Evolutionary conservation across 225 moss, liverwort and hornwort genomes (phyloP).

Genomic region (Takakia lepidozioides): DNA sequence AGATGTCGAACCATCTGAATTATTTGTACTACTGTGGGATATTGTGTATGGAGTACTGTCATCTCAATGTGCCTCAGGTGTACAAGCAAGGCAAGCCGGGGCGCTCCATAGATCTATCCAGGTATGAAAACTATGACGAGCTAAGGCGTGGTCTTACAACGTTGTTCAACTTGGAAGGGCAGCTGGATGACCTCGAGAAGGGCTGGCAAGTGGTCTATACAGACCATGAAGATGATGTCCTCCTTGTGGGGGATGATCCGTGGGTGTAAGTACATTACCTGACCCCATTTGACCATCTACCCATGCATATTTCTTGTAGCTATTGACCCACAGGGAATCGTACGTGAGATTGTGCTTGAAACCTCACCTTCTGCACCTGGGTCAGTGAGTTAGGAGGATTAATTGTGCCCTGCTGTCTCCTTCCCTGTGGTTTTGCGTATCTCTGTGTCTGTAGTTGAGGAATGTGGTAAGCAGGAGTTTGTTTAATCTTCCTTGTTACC

Average conservation of each 20-base stretch:
- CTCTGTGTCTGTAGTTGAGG: background rate
- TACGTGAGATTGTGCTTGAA: background rate
- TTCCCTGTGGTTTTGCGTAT: background rate
- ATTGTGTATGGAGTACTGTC: background rate
- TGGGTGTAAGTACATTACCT: constrained; percentile 15
- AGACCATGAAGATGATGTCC: constrained; percentile 46
- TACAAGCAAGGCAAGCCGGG: constrained; percentile 38
- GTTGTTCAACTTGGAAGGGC: constrained; percentile 41
- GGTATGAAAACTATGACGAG: constrained; percentile 31
- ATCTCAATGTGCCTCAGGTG: constrained; percentile 19
- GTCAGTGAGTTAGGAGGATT: too few relatives aligned
- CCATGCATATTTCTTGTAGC: too few relatives aligned
- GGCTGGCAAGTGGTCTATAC: constrained; percentile 54
- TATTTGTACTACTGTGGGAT: too few relatives aligned
- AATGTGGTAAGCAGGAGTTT: background rate
- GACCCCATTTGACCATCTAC: too few relatives aligned
- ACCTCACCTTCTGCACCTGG: background rate
- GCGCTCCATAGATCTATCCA: constrained; percentile 43
- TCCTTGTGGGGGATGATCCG: too few relatives aligned
- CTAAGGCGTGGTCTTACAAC: constrained; percentile 25
- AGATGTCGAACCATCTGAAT: too few relatives aligned
- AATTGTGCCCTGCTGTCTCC: too few relatives aligned
- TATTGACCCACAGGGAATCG: too few relatives aligned
- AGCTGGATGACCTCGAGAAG: constrained; percentile 27
- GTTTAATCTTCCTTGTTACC: too few relatives aligned